Evolutionary conservation across 257 asterid species (phyloP), one percentile per base, ranked within the genome.

Genomic region (Marsdenia floribunda): DNA sequence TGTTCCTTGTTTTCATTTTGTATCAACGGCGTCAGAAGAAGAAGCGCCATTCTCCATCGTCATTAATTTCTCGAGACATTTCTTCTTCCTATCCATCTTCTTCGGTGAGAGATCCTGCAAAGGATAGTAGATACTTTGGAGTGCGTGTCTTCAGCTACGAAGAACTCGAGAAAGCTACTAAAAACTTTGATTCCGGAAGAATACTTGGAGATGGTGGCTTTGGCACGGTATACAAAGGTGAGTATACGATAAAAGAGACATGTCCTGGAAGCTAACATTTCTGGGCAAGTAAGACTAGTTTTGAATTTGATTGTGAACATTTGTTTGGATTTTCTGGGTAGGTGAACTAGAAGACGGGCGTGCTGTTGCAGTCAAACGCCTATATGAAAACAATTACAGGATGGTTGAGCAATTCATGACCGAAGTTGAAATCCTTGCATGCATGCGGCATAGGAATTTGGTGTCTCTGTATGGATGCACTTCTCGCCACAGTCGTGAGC

Each of bases 201-300:
- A 93, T 86, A 75, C 86, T 93, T 0, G 98, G 98, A 55, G 91
- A 91, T 80, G 98, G 98, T 52, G 98, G 98, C 61, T 93, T 91
- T 75, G 97, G 98, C 75, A 82, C 85, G 2, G 98, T 93, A 22
- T 93, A 91, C 82, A 81, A 81, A 84, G 87, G 87, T 84, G 26
- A 78, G 71, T 7, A 71, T 24, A 35, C 16, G 10, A 29, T 29
- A 29, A 0, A 29, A 35, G 40, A 35, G 37, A 13, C 35, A 35
- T 18, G 53, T 29, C 35, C 21, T 15, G 35, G 26, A 5, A 42
- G 26, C 29, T 58, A 2, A 18, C 18, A 44, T 60, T 70, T 35
- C 26, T 13, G 50, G 46, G 5, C 22, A 53, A 75, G 71, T 52
- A 35, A 55, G 33, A 52, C 13, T 21, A 42, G 8, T 0, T 8